Evolutionary conservation across 345 rosid genomes (phyloP).

Genomic region (Capsella bursapastoris): DNA sequence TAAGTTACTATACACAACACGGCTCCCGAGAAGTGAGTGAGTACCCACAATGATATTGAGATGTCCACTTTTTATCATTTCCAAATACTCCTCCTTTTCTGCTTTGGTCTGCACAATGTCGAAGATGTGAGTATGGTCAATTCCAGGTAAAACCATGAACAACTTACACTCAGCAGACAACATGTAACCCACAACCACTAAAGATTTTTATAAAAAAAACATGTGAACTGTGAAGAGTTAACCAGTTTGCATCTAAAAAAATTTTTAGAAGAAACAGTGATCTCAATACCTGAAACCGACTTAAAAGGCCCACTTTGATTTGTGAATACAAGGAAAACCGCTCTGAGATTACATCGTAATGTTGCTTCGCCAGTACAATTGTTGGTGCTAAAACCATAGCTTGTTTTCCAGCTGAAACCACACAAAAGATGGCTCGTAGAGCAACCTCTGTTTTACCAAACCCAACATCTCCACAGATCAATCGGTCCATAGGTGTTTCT

Average conservation of each 20-base stretch:
- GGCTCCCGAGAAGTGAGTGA: slow-evolving; percentile 95
- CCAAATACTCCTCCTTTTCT: slow-evolving; percentile 72
- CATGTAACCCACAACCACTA: slow-evolving; percentile 23
- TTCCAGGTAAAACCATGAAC: slow-evolving; percentile 25
- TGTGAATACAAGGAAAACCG: slow-evolving; percentile 68
- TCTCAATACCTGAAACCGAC: slow-evolving; percentile 86
- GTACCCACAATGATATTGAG: slow-evolving; percentile 90
- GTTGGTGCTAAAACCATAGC: slow-evolving; percentile 98
- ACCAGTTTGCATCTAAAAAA: slow-evolving; percentile 20
- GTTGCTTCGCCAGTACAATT: slow-evolving; percentile 92
- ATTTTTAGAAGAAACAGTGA: slow-evolving; percentile 24
- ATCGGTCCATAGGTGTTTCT: slow-evolving; percentile 95
- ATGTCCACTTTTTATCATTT: slow-evolving; percentile 76
- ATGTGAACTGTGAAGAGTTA: not conserved
- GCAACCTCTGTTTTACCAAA: slow-evolving; percentile 99
- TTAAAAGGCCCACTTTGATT: slow-evolving; percentile 80
- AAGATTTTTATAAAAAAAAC: not conserved
- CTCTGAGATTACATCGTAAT: slow-evolving; percentile 83
- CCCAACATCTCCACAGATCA: slow-evolving; percentile 97
- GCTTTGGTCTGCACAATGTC: slow-evolving; percentile 68
- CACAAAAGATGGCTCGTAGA: slow-evolving; percentile 86
- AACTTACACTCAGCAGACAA: slow-evolving; percentile 15
- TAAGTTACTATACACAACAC: slow-evolving; percentile 84
- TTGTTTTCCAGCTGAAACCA: slow-evolving; percentile 88
- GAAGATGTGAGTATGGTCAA: slow-evolving; percentile 39